These are phyloP conservation scores for Talaromyces atroroseus DNA, from an alignment of 2,329 filamentous ascomycete species.

Conservation along the genomic window DNA sequence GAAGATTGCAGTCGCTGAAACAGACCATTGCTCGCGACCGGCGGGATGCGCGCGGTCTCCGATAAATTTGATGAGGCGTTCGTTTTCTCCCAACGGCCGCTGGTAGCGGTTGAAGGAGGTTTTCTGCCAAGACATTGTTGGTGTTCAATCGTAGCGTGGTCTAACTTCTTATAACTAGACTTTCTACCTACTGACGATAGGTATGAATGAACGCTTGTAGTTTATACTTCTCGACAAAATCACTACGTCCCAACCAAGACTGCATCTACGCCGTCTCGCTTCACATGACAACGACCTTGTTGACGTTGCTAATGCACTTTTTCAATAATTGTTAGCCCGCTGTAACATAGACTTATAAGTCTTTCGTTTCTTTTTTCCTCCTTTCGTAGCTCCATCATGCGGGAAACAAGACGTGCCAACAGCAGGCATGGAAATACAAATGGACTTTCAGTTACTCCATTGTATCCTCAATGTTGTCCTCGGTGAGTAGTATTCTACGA, in stretches of 20 bases:
- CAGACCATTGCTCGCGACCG: conserved; percentile 13
- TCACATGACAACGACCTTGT: too few relatives aligned
- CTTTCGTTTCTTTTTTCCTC: not conserved
- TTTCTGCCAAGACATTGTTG: not conserved
- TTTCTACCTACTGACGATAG: too few relatives aligned
- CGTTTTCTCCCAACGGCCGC: conserved; percentile 8
- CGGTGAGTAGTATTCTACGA: too few relatives aligned
- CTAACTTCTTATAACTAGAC: too few relatives aligned
- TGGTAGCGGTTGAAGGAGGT: not conserved
- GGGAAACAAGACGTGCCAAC: not conserved
- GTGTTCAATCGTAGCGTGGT: not conserved
- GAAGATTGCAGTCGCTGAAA: conserved; percentile 3
- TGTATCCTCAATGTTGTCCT: not conserved
- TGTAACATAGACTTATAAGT: too few relatives aligned
- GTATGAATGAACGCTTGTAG: too few relatives aligned
- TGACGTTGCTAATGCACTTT: too few relatives aligned
- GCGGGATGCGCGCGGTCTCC: conserved; percentile 10
- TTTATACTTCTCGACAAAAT: too few relatives aligned
- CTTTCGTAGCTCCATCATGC: not conserved
- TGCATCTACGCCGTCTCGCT: too few relatives aligned
- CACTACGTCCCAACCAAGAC: too few relatives aligned
- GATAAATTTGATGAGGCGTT: conserved; percentile 12
- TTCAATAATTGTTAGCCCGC: too few relatives aligned
- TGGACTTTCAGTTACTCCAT: conserved; percentile 3
- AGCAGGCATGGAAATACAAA: not conserved